Evolutionary conservation across 768 basidiomycete genomes (phyloP).

Genomic region (Pleurotus cornucopiae): DNA sequence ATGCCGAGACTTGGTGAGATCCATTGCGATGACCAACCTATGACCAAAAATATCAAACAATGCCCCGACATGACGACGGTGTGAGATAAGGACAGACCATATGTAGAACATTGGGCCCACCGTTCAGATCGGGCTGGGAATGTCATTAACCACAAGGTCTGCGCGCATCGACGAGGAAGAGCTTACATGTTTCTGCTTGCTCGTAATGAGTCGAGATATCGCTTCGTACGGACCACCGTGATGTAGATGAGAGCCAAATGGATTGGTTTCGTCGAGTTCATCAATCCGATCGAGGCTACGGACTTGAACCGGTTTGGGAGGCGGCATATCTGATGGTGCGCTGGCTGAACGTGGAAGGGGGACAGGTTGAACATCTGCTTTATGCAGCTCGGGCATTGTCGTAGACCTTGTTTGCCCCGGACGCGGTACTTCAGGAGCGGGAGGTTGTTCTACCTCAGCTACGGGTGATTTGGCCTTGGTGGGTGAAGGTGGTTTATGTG

Average conservation of each 20-base stretch:
- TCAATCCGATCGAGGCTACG: constrained; percentile 66
- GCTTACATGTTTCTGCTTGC: neutral
- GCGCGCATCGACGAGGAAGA: neutral
- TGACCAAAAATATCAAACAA: neutral
- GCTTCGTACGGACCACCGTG: constrained; percentile 78
- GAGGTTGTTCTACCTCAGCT: neutral
- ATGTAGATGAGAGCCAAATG: constrained; percentile 59
- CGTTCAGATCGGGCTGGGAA: neutral
- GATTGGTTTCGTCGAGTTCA: constrained; percentile 74
- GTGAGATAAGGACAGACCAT: neutral
- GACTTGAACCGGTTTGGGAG: neutral
- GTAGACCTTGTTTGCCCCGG: constrained; percentile 11
- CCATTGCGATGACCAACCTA: neutral
- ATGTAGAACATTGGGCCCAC: neutral
- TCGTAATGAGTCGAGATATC: constrained; percentile 23
- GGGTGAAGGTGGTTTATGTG: neutral
- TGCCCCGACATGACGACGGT: neutral
- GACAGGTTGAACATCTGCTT: constrained; percentile 14
- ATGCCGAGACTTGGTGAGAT: neutral
- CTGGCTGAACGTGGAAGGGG: constrained; percentile 20
- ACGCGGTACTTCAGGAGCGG: neutral
- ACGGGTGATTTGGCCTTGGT: neutral
- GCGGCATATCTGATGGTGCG: constrained; percentile 9
- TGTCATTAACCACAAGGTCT: neutral
- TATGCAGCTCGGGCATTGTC: constrained; percentile 15